Conservation (phyloP, 2,329 filamentous ascomycete genomes). For the Lasiodiplodia sp. region DNA sequence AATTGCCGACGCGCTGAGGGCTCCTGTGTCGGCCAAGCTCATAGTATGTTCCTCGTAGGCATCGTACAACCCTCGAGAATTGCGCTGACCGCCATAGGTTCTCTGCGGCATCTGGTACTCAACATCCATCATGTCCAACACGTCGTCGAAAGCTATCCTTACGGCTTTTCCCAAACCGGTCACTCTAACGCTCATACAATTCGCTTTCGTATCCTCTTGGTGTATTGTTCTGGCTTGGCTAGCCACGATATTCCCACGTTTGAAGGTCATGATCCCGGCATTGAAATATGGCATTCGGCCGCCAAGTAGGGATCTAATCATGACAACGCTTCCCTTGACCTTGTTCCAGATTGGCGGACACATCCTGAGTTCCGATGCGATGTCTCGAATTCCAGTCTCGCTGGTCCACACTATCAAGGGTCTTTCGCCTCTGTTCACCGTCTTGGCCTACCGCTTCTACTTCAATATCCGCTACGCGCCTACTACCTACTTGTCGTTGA, state of each 20-base stretch:
- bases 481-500: constrained; percentile 75
- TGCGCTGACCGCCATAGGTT: constrained; percentile 58
- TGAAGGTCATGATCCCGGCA: constrained; percentile 77
- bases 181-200: constrained; percentile 91
- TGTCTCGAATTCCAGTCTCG: constrained; percentile 92
- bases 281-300: constrained; percentile 83
- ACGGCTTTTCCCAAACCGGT: constrained; percentile 90
- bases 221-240: constrained; percentile 82
- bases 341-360: constrained; percentile 94
- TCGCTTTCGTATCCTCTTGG: constrained; percentile 88
- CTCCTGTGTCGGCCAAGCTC: constrained; percentile 86
- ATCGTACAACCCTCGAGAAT: constrained; percentile 21
- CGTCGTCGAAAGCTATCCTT: constrained; percentile 95
- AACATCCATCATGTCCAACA: constrained; percentile 95
- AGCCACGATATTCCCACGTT: constrained; percentile 72
- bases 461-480: constrained; percentile 88
- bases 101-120: constrained; percentile 93
- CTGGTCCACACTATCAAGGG: constrained; percentile 99
- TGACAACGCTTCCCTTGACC: constrained; percentile 88
- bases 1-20: constrained; percentile 87
- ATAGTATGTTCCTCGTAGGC: constrained; percentile 67
- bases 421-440: constrained; percentile 92
- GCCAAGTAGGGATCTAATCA: constrained; percentile 81
- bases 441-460: constrained; percentile 87
- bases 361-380: constrained; percentile 91